A percentile compares a stretch with the other conserved stretches of the same genome.
Evolutionary conservation across 2,329 filamentous ascomycete genomes (phyloP).

Genomic region (Aspergillus carbonarius): DNA sequence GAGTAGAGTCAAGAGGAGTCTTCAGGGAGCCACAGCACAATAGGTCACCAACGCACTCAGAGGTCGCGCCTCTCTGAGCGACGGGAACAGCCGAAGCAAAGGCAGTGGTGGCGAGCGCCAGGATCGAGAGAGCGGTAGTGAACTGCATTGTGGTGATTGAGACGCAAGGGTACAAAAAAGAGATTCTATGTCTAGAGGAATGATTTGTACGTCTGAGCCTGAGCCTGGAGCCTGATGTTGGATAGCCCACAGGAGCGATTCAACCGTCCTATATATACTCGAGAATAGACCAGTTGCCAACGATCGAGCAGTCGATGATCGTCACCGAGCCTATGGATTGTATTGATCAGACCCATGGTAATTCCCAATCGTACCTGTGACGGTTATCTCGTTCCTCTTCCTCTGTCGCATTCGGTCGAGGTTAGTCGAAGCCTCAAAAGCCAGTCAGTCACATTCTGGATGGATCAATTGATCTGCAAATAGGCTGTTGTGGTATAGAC

Average conservation of each 20-base stretch:
- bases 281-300: not conserved
- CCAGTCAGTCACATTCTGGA: not conserved
- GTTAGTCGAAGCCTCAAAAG: not conserved
- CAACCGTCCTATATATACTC: not conserved
- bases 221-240: not conserved
- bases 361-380: not conserved
- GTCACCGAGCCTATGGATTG: not conserved
- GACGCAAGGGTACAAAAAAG: not conserved
- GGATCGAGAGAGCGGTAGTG: slow-evolving; percentile 26
- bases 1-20: slow-evolving; percentile 28
- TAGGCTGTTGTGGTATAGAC: not conserved
- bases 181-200: not conserved
- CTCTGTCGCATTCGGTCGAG: not conserved
- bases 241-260: not conserved
- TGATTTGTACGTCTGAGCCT: not conserved
- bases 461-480: not conserved
- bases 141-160: slow-evolving; percentile 27
- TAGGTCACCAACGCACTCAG: slow-evolving; percentile 20
- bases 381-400: not conserved
- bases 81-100: slow-evolving; percentile 30
- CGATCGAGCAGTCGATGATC: not conserved
- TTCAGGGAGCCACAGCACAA: slow-evolving; percentile 31
- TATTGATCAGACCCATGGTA: not conserved
- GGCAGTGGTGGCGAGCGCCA: slow-evolving; percentile 29
- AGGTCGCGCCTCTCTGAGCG: slow-evolving; percentile 8